phyloP scores from a whole-genome alignment of 768 basidiomycete species.

The Mycena belliarum region DNA sequence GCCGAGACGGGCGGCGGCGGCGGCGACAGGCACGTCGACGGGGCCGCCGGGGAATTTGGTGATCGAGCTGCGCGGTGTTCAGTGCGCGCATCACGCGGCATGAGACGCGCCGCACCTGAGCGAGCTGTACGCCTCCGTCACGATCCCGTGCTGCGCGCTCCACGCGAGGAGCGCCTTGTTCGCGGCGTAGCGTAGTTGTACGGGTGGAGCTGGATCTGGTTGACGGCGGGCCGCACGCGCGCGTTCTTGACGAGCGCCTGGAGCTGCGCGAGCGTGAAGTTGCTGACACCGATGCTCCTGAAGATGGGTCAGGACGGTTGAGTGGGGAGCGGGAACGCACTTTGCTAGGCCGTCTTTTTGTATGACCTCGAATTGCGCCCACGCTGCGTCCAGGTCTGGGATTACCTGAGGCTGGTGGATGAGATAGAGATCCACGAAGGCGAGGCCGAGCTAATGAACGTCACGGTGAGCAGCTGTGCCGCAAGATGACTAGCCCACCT shows the following conservation, averaged over 20 bases:
- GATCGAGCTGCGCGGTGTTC: constrained; percentile 44
- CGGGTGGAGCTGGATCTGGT: constrained; percentile 48
- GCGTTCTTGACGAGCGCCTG: constrained; percentile 42
- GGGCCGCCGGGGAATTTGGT: constrained; percentile 46
- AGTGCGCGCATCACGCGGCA: no score
- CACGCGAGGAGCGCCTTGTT: constrained; percentile 43
- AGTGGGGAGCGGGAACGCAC: neutral
- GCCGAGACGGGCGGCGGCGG: constrained; percentile 40
- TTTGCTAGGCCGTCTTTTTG: constrained; percentile 32
- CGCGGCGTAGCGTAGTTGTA: constrained; percentile 49
- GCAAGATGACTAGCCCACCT: constrained; percentile 28
- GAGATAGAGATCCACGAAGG: constrained; percentile 53
- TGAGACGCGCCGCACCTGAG: constrained; percentile 34
- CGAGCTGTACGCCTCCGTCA: constrained; percentile 51
- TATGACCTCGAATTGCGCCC: constrained; percentile 44
- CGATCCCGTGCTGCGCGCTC: constrained; percentile 42
- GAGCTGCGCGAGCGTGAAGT: constrained; percentile 34
- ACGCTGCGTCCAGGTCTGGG: constrained; percentile 29
- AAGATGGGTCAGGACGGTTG: no score
- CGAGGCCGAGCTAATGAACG: constrained; percentile 40
- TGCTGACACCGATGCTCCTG: constrained; percentile 63
- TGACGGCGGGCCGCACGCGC: constrained; percentile 38
- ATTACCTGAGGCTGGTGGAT: constrained; percentile 40
- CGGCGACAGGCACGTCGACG: constrained; percentile 43
- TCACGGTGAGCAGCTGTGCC: neutral